Base-by-base conservation (phyloP, 106 monocot species). In the Acorus gramineus region DNA sequence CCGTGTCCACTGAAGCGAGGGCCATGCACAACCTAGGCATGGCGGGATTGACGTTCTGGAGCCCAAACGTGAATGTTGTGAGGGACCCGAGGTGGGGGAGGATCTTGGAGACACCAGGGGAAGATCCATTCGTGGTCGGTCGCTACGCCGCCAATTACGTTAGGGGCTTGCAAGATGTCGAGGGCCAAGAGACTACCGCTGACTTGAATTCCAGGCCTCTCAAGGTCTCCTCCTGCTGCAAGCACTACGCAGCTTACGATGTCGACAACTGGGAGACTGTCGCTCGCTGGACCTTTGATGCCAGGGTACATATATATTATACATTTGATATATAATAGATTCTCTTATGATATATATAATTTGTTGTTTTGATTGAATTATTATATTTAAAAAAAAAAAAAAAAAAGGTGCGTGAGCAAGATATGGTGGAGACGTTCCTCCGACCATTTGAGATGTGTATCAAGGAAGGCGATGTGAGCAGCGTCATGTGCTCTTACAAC, bases 401-500 rank as follows among this genome's bases (percentile, higher is more conserved):
- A 28, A 28, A 28, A 28, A 48, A 76, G 78, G 79, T 73, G 11
- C 44, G 53, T 4, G 69, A 75, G 59, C 81, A 79, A 62, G 85
- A 86, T 46, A 63, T 86, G 73, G 76, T 62, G n/a, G 85, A 86
- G 63, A 76, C 79, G 2, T 82, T 78, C 60, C 14, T 72, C 47
- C 63, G 55, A n/a, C 78, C 82, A 0, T 82, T 86, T 53, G 73
- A 79, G 69, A 67, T 63, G 51, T 86, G 85, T 9, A 52, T 86
- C 5, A 61, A 47, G 3, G 78, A 86, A 10, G 85, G 81, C 3
- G 76, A 79, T 53, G 77, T 50, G 2, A 70, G 69, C 4, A 73
- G 85, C 42, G 51, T 77, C 10, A 86, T 86, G 85, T 86, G 85
- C 76, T 79, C 85, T 3, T 86, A 86, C 69, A 86, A 86, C 50